Evolutionary conservation across 208 protist genomes (phyloP), one percentile per base, ranked within the genome.

Genomic region (Leptomonas seymouri): DNA sequence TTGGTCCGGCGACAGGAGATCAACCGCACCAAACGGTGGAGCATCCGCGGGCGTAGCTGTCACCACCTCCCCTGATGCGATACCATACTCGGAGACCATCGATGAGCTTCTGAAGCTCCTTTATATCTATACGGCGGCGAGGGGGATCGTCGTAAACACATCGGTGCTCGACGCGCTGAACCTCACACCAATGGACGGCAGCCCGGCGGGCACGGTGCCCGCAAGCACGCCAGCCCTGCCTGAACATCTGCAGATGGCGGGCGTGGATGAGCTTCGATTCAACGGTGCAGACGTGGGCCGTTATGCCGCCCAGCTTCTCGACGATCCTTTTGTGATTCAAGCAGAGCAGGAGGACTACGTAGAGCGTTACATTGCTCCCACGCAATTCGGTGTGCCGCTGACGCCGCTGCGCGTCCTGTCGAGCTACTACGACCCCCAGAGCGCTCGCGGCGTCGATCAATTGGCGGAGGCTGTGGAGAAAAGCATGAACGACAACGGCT

Each of bases 401-500:
- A 71, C 79, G 4, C 70, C 79, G 12, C 59, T 78, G 31, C 53
- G 61, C 3, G 71, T 78, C 20, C 56, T 81, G 25, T 23, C 49
- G 20, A 44, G 55, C 0, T 73, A 80, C 64, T 84, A 81, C 56
- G 60, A 71, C 49, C 34, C 51, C 15, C 36, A 55, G 36, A 57
- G 48, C 12, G 25, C 53, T 8, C 62, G 49, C 45, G 66, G 78
- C 25, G 55, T 85, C 9, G 31, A 76, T n/a, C 41, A 46, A 20
- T 54, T 73, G 4, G 78, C 75, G 23, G 69, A 63, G 0, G 76
- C 73, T 8, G 71, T 73, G 20, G 81, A 86, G 67, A 70, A 64
- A 27, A 62, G 71, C 41, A 68, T 82, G 67, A 65, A 77, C 53
- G 62, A 76, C 50, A 66, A 84, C 60, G 71, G 72, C 27, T 82